Base-by-base conservation (phyloP, 805 yeast species). In the Candida multigemmis region DNA sequence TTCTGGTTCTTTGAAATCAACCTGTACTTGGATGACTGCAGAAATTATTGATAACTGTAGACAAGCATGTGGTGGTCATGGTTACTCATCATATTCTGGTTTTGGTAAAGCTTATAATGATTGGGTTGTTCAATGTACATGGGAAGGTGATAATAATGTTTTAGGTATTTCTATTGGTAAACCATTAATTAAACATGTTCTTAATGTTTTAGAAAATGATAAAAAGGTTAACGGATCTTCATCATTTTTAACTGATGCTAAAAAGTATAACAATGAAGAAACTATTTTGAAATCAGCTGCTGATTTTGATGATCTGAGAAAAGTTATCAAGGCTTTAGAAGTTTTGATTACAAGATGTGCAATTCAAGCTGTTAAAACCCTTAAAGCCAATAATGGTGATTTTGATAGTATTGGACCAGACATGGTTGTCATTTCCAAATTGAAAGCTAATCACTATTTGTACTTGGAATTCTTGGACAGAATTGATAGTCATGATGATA, bases 111-210 rank as follows among this genome's bases (percentile, higher is more conserved):
- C 61, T 22, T 57, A 50, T 33, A 59, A 55, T 23, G 68, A 62
- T 32, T 62, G 67, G 66, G 66, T 55, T 21, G 68, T 62, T 22
- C 66, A 60, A 46, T 58, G 66, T 46, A 62, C 68, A 16, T 62
- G 68, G 68, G 68, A 62, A 45, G 68, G 68, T 44, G 68, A 62
- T 40, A 62, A 62, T 49, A 62, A 53, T 37, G 67, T 62, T 22
- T 51, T 62, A 40, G 62, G 56, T 23, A 43, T 59, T 45, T 47
- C 56, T 27, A 58, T 53, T 28, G 67, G 68, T 42, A 50, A 59
- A 34, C 53, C 65, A 23, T 42, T 62, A 21, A 42, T 57, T 30
- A 56, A 52, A 42, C 38, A 45, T 28, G 46, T 55, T 16, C 41
- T 37, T 23, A 50, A 42, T 16, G 50, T 55, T 17, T 26, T 55